These are phyloP conservation scores for Albifimbria verrucaria DNA, from an alignment of 2,329 filamentous ascomycete genomes.

Conservation along the genomic window DNA sequence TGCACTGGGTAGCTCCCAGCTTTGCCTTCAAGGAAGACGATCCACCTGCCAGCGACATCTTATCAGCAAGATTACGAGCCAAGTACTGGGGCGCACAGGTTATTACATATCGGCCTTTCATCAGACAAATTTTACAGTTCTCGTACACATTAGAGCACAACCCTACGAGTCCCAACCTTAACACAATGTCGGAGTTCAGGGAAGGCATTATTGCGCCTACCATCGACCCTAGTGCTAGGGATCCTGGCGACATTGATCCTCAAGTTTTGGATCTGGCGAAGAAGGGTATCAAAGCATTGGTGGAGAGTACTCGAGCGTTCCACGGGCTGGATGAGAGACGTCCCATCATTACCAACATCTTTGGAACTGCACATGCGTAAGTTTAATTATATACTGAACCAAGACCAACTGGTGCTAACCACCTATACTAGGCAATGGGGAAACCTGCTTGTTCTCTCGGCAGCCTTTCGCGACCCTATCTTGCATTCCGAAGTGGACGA, in stretches of 20 bases:
- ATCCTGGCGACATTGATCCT: conserved; percentile 35
- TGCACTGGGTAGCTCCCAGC: conserved; percentile 44
- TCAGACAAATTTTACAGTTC: conserved; percentile 54
- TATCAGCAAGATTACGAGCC: conserved; percentile 78
- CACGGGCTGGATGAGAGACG: conserved; percentile 60
- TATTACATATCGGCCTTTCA: conserved; percentile 81
- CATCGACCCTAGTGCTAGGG: conserved; percentile 33
- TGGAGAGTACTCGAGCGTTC: conserved; percentile 84
- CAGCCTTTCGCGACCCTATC: conserved; percentile 67
- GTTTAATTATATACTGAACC: conserved; percentile 31
- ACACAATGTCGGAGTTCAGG: conserved; percentile 29
- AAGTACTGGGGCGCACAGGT: conserved; percentile 94
- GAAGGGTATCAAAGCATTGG: conserved; percentile 68
- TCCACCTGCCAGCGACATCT: conserved; percentile 69
- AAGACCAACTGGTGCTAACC: conserved; percentile 9
- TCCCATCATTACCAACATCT: conserved; percentile 90
- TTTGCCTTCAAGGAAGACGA: conserved; percentile 65
- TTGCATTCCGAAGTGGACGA: conserved; percentile 57
- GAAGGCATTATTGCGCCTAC: conserved; percentile 32
- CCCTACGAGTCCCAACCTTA: conserved; percentile 28
- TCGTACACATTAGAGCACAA: conserved; percentile 33
- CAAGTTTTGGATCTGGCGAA: conserved; percentile 53
- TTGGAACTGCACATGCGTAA: conserved; percentile 94
- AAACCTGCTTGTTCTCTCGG: conserved; percentile 86
- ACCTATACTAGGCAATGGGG: conserved; percentile 76